A percentile compares a stretch with the other conserved stretches of the same genome.
Evolutionary conservation across 2,329 filamentous ascomycete genomes (phyloP).

Genomic region (Ramichloridium luteum): DNA sequence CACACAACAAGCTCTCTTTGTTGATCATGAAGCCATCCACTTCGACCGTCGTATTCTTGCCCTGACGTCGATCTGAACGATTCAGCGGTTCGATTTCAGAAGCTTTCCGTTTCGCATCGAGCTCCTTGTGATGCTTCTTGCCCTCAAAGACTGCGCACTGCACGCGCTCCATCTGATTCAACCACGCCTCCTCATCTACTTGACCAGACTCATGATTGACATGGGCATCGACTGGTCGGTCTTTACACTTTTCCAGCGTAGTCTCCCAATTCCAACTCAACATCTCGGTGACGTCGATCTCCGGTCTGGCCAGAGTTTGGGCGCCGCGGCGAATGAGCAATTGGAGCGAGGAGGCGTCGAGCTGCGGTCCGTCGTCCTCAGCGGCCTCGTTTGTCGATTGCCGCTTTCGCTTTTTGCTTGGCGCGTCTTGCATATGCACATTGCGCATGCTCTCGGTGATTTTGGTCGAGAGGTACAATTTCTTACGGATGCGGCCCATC

Average conservation of each 20-base stretch:
- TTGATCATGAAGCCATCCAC: constrained; percentile 43
- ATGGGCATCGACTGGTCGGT: constrained; percentile 33
- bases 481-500: constrained; percentile 47
- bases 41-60: constrained; percentile 47
- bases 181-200: constrained; percentile 44
- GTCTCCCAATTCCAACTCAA: constrained; percentile 45
- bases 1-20: constrained; percentile 44
- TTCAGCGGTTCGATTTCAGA: constrained; percentile 18
- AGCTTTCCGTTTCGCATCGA: constrained; percentile 20
- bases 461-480: constrained; percentile 48
- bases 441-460: constrained; percentile 48
- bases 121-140: constrained; percentile 35
- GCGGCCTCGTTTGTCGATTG: constrained; percentile 12
- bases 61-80: constrained; percentile 38
- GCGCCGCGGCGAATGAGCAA: constrained; percentile 43
- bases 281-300: constrained; percentile 45
- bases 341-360: constrained; percentile 42
- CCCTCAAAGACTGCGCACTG: constrained; percentile 47
- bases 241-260: constrained; percentile 42
- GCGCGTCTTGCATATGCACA: constrained; percentile 31
- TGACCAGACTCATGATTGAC: constrained; percentile 13
- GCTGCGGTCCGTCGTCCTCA: constrained; percentile 38
- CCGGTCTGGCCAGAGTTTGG: constrained; percentile 39
- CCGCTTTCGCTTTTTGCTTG: constrained; percentile 24
- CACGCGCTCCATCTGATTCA: constrained; percentile 44